Evolutionary conservation across 129 eudicot genomes (phyloP).

Genomic region (Solidago caesia): DNA sequence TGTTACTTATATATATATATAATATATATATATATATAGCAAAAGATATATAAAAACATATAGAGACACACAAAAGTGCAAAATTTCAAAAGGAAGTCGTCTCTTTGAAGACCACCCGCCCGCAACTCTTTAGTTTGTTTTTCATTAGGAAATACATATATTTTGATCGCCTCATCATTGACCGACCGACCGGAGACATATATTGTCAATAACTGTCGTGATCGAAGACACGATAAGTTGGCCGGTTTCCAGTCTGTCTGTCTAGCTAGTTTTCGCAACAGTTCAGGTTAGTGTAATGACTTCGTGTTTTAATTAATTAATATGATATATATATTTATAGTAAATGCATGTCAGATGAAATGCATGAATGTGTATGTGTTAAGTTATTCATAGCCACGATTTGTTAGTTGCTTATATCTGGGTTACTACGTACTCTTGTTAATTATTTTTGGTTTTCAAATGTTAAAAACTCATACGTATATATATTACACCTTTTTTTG

Average conservation of each 20-base stretch:
- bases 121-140: neutral
- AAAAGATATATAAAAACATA: conserved; percentile 17
- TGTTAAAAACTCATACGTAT: no score
- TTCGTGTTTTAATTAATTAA: neutral
- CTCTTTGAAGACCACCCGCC: conserved; percentile 21
- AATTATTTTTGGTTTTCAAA: no score
- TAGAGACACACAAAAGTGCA: conserved; percentile 21
- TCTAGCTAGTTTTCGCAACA: neutral
- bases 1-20: neutral
- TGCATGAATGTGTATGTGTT: conserved; percentile 18
- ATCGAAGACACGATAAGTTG: neutral
- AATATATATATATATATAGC: neutral
- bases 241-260: neutral
- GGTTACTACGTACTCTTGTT: neutral
- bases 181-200: neutral
- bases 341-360: conserved; percentile 19
- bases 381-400: no score
- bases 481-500: no score
- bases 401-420: neutral
- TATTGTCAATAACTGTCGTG: neutral
- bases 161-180: no score
- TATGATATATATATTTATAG: no score
- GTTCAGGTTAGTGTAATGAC: conserved; percentile 25
- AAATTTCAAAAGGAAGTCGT: conserved; percentile 25
- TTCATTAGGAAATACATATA: no score